These are phyloP conservation scores for Sambucus nigra DNA, from an alignment of 129 eudicot species.

Conservation along the genomic window DNA sequence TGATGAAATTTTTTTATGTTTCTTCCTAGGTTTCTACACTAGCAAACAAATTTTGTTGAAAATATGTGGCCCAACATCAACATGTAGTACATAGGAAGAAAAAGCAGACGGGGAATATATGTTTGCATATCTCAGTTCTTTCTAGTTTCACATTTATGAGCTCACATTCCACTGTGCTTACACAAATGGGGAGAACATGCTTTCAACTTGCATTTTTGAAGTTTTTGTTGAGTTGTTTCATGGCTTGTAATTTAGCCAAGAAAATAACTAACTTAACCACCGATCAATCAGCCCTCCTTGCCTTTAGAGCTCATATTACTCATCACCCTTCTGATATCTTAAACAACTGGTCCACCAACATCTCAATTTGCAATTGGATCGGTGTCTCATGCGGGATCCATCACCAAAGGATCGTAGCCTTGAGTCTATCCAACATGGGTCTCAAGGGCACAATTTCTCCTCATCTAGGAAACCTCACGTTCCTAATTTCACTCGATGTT, in stretches of 20 bases:
- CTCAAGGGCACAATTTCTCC: slow-evolving; percentile 30
- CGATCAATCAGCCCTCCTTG: slow-evolving; percentile 30
- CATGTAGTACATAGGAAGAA: too few species aligned
- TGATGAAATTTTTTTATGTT: too few species aligned
- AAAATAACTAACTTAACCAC: too few species aligned
- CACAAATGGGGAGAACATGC: background rate
- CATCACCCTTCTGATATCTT: slow-evolving; percentile 11
- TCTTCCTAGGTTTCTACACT: too few species aligned
- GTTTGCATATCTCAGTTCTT: too few species aligned
- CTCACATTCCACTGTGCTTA: too few species aligned
- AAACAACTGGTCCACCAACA: slow-evolving; percentile 23
- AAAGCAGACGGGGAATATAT: too few species aligned
- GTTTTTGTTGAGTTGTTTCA: background rate
- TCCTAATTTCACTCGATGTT: slow-evolving; percentile 23
- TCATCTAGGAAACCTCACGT: slow-evolving; percentile 25
- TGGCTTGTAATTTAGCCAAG: too few species aligned
- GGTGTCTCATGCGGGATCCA: slow-evolving; percentile 22
- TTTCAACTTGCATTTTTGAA: background rate
- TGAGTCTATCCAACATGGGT: slow-evolving; percentile 25
- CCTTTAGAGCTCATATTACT: slow-evolving; percentile 17
- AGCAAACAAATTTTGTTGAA: too few species aligned
- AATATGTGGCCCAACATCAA: too few species aligned
- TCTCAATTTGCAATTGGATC: slow-evolving; percentile 24
- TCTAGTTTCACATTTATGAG: too few species aligned
- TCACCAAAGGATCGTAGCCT: slow-evolving; percentile 16